Conservation (phyloP, 192 early-diverging fungal genomes). For the Spizellomyces punctatus region DNA sequence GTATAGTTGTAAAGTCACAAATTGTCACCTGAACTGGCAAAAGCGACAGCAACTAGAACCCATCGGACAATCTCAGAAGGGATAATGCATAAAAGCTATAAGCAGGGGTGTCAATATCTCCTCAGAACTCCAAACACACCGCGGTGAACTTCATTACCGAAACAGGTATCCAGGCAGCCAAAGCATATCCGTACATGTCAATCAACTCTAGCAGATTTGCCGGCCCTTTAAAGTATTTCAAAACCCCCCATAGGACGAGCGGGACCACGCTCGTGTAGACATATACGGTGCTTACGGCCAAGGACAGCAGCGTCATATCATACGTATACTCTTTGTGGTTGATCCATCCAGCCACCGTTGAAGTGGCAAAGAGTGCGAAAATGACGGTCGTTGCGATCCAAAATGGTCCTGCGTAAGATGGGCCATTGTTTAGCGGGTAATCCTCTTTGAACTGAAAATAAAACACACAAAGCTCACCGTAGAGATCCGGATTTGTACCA, state of each 20-base stretch:
- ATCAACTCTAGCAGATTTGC: conserved; percentile 81
- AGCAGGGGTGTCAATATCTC: not conserved
- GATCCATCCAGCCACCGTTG: conserved; percentile 60
- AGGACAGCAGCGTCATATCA: conserved; percentile 79
- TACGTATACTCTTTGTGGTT: conserved; percentile 59
- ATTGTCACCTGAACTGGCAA: conserved; percentile 67
- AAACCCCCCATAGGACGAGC: conserved; percentile 73
- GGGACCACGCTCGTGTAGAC: conserved; percentile 75
- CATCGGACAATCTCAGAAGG: conserved; percentile 82
- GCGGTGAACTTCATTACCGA: conserved; percentile 51
- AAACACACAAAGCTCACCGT: conserved; percentile 60
- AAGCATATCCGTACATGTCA: conserved; percentile 87
- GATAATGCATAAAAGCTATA: conserved; percentile 76
- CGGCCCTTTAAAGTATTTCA: conserved; percentile 84
- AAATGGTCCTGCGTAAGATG: conserved; percentile 72
- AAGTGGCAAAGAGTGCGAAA: conserved; percentile 92
- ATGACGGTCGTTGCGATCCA: conserved; percentile 98
- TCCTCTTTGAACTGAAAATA: not conserved
- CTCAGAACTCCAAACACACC: not conserved
- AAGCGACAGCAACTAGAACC: conserved; percentile 75
- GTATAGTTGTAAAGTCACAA: not conserved
- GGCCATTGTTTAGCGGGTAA: not conserved
- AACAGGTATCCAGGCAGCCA: conserved; percentile 93
- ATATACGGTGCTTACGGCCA: conserved; percentile 83
- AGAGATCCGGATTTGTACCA: conserved; percentile 87